phyloP scores from a whole-genome alignment of 2,329 filamentous ascomycete genomes.

The Pestalotiopsis sp. region DNA sequence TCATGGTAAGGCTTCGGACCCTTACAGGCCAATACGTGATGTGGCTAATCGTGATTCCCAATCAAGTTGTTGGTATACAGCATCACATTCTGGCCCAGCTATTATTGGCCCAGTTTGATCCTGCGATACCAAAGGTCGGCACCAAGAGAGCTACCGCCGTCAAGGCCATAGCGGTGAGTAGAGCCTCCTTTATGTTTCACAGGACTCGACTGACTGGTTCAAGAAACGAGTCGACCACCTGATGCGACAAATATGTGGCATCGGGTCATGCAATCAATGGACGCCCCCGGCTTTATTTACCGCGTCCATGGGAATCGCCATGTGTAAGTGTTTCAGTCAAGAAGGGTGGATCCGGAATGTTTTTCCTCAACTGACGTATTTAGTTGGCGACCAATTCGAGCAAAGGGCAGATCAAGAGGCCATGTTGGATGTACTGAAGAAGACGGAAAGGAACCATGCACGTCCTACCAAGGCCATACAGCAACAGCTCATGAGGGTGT shows the following conservation, averaged over 20 bases:
- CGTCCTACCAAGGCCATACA: slow-evolving; percentile 54
- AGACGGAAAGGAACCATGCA: slow-evolving; percentile 52
- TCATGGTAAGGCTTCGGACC: slow-evolving; percentile 42
- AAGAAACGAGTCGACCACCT: slow-evolving; percentile 47
- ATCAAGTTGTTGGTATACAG: slow-evolving; percentile 58
- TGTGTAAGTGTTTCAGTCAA: slow-evolving; percentile 41
- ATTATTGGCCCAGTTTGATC: slow-evolving; percentile 59
- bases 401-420: slow-evolving; percentile 49
- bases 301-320: slow-evolving; percentile 57
- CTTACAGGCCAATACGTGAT: not conserved
- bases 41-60: slow-evolving; percentile 8
- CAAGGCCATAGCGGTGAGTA: slow-evolving; percentile 41
- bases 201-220: slow-evolving; percentile 17
- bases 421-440: slow-evolving; percentile 47
- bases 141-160: slow-evolving; percentile 37
- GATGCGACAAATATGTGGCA: slow-evolving; percentile 59
- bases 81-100: slow-evolving; percentile 62
- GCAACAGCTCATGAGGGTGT: slow-evolving; percentile 48
- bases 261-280: slow-evolving; percentile 57
- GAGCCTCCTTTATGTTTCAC: not conserved
- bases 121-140: slow-evolving; percentile 53
- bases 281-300: slow-evolving; percentile 60
- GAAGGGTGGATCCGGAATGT: not conserved
- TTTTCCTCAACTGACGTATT: not conserved
- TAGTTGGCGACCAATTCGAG: slow-evolving; percentile 52